phyloP scores from a whole-genome alignment of 2,329 filamentous ascomycete species.

The Clarireedia paspali region DNA sequence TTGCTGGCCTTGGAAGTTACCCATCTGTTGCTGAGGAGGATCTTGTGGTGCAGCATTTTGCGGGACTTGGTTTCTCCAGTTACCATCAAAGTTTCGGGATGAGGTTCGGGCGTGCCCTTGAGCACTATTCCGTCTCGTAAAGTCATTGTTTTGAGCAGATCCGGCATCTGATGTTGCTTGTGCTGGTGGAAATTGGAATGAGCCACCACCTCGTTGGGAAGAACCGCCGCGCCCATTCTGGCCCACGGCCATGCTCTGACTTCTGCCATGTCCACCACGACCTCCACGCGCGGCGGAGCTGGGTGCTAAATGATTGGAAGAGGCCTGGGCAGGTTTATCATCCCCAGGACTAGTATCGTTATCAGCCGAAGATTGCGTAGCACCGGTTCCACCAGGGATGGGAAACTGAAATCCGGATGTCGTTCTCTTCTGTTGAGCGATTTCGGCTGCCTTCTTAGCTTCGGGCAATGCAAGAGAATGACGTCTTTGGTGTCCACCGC shows the following conservation, averaged over 20 bases:
- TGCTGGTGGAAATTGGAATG: slow-evolving; percentile 60
- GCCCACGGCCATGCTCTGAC: slow-evolving; percentile 82
- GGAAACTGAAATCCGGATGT: slow-evolving; percentile 94
- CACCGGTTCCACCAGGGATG: slow-evolving; percentile 58
- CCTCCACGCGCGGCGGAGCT: slow-evolving; percentile 38
- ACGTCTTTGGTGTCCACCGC: slow-evolving; percentile 79
- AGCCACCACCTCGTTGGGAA: slow-evolving; percentile 55
- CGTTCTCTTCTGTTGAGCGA: slow-evolving; percentile 93
- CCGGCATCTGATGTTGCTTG: slow-evolving; percentile 44
- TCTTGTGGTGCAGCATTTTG: slow-evolving; percentile 39
- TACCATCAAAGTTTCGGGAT: slow-evolving; percentile 94
- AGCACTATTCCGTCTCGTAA: slow-evolving; percentile 63
- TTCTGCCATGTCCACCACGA: slow-evolving; percentile 58
- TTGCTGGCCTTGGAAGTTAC: slow-evolving; percentile 65
- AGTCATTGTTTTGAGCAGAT: slow-evolving; percentile 46
- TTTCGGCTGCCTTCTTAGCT: slow-evolving; percentile 93
- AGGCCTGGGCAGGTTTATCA: slow-evolving; percentile 22
- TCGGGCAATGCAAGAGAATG: slow-evolving; percentile 93
- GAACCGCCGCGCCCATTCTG: slow-evolving; percentile 58
- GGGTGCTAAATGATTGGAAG: slow-evolving; percentile 18
- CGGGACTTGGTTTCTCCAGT: slow-evolving; percentile 80
- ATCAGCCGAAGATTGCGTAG: slow-evolving; percentile 49
- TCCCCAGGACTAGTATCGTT: slow-evolving; percentile 20
- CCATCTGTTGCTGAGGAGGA: slow-evolving; percentile 48
- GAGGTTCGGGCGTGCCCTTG: slow-evolving; percentile 68